A percentile compares a stretch with the other conserved stretches of the same genome.
Conservation (phyloP, 495 filamentous ascomycete species). For the Parmelia sp. region DNA sequence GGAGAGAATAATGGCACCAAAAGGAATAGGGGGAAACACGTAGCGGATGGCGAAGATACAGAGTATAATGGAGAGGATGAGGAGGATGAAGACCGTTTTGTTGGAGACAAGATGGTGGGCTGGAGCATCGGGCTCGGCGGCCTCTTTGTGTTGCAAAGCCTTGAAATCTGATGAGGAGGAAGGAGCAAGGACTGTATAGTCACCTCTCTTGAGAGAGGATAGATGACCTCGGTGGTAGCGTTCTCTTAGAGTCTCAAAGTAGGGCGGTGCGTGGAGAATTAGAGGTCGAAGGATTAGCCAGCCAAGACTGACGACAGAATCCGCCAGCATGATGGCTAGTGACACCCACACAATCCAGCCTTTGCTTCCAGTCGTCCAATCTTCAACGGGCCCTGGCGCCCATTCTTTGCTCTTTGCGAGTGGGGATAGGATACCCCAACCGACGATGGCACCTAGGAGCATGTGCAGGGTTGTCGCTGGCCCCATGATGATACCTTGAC, state of each 20-base stretch:
- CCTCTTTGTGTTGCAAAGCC: constrained; percentile 8
- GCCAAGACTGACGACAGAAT: constrained; percentile 80
- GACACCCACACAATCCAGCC: constrained; percentile 98
- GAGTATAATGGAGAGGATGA: constrained; percentile 67
- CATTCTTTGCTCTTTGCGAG: constrained; percentile 78
- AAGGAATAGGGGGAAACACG: constrained; percentile 60
- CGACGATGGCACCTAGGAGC: constrained; percentile 82
- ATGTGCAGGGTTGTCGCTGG: constrained; percentile 92
- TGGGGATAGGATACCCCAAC: constrained; percentile 88
- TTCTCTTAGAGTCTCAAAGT: constrained; percentile 28
- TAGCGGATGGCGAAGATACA: constrained; percentile 75
- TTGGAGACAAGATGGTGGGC: constrained; percentile 73
- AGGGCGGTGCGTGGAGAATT: constrained; percentile 37
- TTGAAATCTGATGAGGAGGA: constrained; percentile 24
- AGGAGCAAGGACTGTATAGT: constrained; percentile 39
- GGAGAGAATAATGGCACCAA: constrained; percentile 69
- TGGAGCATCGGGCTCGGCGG: constrained; percentile 58
- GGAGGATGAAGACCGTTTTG: constrained; percentile 62
- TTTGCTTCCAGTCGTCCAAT: constrained; percentile 88
- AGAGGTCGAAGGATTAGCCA: constrained; percentile 66
- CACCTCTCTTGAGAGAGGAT: constrained; percentile 13
- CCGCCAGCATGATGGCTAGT: constrained; percentile 92
- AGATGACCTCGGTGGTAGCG: constrained; percentile 26
- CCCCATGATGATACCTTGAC: constrained; percentile 73
- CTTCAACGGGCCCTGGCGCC: constrained; percentile 78